phyloP scores from a whole-genome alignment of 2,329 filamentous ascomycete species.

The Verticillium longisporum region DNA sequence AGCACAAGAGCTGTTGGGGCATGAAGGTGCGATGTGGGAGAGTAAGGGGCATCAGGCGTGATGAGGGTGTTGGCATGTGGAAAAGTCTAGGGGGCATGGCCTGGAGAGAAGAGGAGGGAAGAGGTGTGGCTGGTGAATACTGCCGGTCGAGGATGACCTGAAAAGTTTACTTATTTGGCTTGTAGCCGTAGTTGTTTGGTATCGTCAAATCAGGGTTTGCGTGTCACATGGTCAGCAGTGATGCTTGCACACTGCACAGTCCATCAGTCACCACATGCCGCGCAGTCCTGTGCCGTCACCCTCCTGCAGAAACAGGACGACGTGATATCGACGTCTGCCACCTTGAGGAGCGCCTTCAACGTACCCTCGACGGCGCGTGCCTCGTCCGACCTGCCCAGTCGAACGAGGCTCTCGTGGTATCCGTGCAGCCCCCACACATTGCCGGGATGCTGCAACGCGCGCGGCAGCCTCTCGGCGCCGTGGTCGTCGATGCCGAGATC shows the following conservation, averaged over 20 bases:
- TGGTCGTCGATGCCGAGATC: slow-evolving; percentile 46
- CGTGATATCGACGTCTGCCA: slow-evolving; percentile 52
- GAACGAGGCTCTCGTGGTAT: slow-evolving; percentile 61
- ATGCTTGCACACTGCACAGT: background rate
- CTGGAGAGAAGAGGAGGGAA: too few species aligned
- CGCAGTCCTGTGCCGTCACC: background rate
- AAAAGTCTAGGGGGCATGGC: too few species aligned
- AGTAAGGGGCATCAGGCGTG: background rate
- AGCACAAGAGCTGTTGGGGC: slow-evolving; percentile 20
- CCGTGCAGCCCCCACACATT: slow-evolving; percentile 74
- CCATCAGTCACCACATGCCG: background rate
- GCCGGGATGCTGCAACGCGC: slow-evolving; percentile 60
- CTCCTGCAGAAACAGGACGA: slow-evolving; percentile 48
- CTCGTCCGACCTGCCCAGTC: slow-evolving; percentile 38
- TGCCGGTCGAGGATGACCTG: too few species aligned
- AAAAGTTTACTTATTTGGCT: background rate
- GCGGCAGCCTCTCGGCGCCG: slow-evolving; percentile 50
- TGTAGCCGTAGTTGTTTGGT: background rate
- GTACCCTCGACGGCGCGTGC: slow-evolving; percentile 30
- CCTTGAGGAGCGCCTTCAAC: slow-evolving; percentile 43
- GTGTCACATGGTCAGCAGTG: too few species aligned
- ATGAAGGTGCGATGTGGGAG: slow-evolving; percentile 11
- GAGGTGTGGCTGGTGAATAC: too few species aligned
- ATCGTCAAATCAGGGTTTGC: background rate
- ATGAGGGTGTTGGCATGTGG: background rate